Conservation (phyloP, 192 early-diverging fungal genomes). For the Funneliformis geosporum region DNA sequence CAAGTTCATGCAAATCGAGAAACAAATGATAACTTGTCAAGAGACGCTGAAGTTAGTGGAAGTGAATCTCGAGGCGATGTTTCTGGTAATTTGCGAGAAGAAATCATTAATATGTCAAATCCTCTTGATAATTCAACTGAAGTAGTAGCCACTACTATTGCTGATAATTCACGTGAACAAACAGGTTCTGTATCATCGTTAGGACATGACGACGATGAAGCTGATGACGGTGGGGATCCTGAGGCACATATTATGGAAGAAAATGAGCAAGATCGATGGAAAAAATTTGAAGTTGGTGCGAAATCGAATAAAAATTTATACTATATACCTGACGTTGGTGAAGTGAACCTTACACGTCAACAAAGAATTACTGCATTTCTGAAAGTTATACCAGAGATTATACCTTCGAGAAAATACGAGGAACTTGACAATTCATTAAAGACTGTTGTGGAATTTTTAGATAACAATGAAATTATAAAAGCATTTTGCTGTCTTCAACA, state of each 20-base stretch:
- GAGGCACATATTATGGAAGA: neutral
- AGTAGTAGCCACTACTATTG: neutral
- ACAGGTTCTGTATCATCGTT: neutral
- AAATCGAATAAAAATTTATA: neutral
- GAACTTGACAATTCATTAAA: neutral
- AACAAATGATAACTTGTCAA: neutral
- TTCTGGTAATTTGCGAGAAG: neutral
- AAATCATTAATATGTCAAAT: neutral
- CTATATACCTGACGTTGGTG: neutral
- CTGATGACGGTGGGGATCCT: neutral
- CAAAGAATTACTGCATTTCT: neutral
- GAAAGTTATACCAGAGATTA: neutral
- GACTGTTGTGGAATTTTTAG: neutral
- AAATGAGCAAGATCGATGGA: neutral
- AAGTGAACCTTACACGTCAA: neutral
- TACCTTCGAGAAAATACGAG: neutral
- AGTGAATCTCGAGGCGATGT: neutral
- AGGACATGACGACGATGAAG: neutral
- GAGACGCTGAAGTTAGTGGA: neutral
- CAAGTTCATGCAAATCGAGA: neutral
- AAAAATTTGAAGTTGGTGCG: neutral
- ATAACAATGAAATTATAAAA: neutral
- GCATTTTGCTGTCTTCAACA: neutral
- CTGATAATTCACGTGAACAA: neutral
- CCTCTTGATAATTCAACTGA: neutral